Evolutionary conservation across 2,329 filamentous ascomycete species (phyloP).

Genomic region (Curvularia sp.): DNA sequence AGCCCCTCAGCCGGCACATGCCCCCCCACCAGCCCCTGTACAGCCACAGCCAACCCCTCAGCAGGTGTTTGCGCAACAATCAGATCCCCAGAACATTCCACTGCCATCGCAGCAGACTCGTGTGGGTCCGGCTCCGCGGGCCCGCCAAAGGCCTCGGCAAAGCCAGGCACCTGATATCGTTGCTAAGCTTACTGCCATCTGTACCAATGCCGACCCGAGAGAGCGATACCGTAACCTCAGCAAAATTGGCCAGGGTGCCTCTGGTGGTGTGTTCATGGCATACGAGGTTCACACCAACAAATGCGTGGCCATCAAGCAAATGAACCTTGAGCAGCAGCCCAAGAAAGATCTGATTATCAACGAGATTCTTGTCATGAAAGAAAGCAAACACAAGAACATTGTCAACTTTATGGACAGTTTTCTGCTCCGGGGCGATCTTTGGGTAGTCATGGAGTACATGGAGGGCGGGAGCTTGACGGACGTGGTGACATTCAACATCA

Average conservation of each 20-base stretch:
- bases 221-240: constrained; percentile 85
- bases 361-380: constrained; percentile 98
- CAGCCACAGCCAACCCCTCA: constrained; percentile 57
- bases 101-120: constrained; percentile 58
- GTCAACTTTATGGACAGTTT: constrained; percentile 99
- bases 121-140: constrained; percentile 67
- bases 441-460: constrained; percentile 99
- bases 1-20: constrained; percentile 43
- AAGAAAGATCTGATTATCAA: constrained; percentile 99
- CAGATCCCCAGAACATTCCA: constrained; percentile 54
- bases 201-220: constrained; percentile 86
- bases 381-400: constrained; percentile 97
- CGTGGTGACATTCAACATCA: constrained; percentile 98
- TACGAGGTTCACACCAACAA: constrained; percentile 84
- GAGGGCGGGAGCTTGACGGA: constrained; percentile 97
- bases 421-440: constrained; percentile 85
- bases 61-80: constrained; percentile 54
- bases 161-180: constrained; percentile 84
- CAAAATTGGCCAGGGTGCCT: constrained; percentile 97
- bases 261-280: constrained; percentile 92
- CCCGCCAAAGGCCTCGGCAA: constrained; percentile 78
- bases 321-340: constrained; percentile 97
- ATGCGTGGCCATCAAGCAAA: constrained; percentile 98
- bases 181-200: constrained; percentile 84
- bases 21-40: constrained; percentile 54